Percentiles rank a stretch among this genome's conserved stretches.
Conservation (phyloP, 1,284 basidiomycete genomes). For the Puccinia coronata region DNA sequence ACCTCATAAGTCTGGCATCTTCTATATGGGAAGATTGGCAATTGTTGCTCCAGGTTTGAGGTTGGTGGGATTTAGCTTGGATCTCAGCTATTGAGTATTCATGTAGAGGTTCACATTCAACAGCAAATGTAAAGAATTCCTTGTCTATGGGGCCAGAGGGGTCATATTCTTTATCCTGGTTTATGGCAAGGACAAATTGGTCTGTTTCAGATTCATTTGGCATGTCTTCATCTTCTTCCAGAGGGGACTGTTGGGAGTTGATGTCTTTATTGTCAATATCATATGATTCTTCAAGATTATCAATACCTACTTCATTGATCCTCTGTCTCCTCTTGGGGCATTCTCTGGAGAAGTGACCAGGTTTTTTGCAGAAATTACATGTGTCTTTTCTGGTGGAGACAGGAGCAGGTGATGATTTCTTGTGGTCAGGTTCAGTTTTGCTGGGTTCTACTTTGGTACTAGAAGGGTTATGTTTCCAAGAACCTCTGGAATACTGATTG, state of each 20-base stretch:
- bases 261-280: no score
- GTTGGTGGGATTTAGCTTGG: background rate
- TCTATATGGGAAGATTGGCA: background rate
- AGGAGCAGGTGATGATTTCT: background rate
- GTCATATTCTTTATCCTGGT: background rate
- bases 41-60: background rate
- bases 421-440: background rate
- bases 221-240: no score
- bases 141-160: no score
- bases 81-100: background rate
- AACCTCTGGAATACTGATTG: background rate
- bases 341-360: background rate
- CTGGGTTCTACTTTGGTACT: background rate
- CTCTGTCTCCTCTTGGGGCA: background rate
- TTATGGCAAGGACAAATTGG: no score
- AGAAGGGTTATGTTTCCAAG: background rate
- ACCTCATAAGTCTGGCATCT: background rate
- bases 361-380: background rate
- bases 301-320: background rate
- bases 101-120: background rate
- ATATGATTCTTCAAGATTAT: no score
- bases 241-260: no score
- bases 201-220: no score
- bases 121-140: background rate
- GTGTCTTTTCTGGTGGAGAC: background rate